Base-by-base conservation (phyloP, 352 stramenopile species). In the Phytophthora tentaculata region DNA sequence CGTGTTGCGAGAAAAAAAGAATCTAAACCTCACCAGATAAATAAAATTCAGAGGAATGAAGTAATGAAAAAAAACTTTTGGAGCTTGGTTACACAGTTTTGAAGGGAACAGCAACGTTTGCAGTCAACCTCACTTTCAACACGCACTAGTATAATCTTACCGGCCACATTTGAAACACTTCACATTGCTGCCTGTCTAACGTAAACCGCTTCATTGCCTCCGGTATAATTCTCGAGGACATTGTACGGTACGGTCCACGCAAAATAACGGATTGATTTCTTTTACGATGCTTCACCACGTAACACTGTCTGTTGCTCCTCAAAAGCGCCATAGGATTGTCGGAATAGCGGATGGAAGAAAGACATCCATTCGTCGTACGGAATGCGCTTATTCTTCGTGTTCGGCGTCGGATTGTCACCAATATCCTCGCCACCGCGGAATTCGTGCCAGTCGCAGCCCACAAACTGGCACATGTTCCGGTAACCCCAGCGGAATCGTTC, bases 381-480 rank as follows among this genome's bases (percentile, higher is more conserved):
- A 56, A 92, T 87, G 9, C 28, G 51, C 57, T 92, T 92, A 64
- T 86, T 59, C 29, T 76, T 82, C 1, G 73, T 68, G 66, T 89
- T 90, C 7, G 73, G 64, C 3, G 29, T 17, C 3, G 57, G 43
- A 28, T 75, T 68, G 10, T 59, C 56, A 6, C 50, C 50, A n/a
- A 82, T 55, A 48, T 88, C 79, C 58, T 75, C 19, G 4, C 79
- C 79, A 58, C 75, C 70, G n/a, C 79, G 79, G 56, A 84, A 88
- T 51, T 83, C 62, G 53, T 89, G 69, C 79, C 84, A 95, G 45
- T 85, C 55, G 53, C 85, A 92, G 19, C 84, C 87, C 7, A 91
- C 43, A 47, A 84, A 86, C 49, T 91, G 83, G 45, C 87, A 95
- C 45, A 95, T 52, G 48, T 95, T 93, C 20, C 85, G 83, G 63